phyloP scores from a whole-genome alignment of 2,329 filamentous ascomycete genomes.

The Aspergillus phoenicis region DNA sequence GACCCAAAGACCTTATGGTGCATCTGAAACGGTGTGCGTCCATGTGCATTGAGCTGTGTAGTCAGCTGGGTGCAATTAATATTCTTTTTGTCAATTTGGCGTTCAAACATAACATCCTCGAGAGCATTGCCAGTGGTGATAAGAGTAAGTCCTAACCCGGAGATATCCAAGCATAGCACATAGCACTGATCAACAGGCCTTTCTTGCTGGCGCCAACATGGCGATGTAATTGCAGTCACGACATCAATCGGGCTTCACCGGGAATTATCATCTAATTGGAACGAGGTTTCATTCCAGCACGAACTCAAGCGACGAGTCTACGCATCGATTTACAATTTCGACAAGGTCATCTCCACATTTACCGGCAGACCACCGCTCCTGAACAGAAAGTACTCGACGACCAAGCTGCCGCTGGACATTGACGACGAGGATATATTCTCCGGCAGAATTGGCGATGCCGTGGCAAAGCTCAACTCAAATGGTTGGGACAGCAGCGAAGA shows the following conservation, averaged over 20 bases:
- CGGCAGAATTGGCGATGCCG: neutral
- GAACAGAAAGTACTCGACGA: slow-evolving; percentile 3
- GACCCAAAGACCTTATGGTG: slow-evolving; percentile 6
- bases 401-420: slow-evolving; percentile 2
- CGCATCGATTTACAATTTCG: slow-evolving; percentile 9
- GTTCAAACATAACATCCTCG: slow-evolving; percentile 9
- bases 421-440: slow-evolving; percentile 7
- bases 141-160: neutral
- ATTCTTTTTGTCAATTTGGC: neutral
- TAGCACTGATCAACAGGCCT: neutral
- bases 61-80: slow-evolving; percentile 1
- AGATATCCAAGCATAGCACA: neutral
- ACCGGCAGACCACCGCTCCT: slow-evolving; percentile 4
- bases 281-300: slow-evolving; percentile 5
- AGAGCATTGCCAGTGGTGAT: slow-evolving; percentile 5
- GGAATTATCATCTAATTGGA: neutral
- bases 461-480: neutral
- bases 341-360: slow-evolving; percentile 9
- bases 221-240: slow-evolving; percentile 1
- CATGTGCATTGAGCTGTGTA: slow-evolving; percentile 8
- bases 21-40: slow-evolving; percentile 5
- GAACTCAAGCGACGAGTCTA: slow-evolving; percentile 8
- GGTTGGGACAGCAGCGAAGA: neutral
- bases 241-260: slow-evolving; percentile 6
- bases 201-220: slow-evolving; percentile 4